Percentiles rank a stretch among this genome's conserved stretches.
These are phyloP conservation scores for Colletotrichum trifolii DNA, from an alignment of 2,329 filamentous ascomycete species.

Conservation along the genomic window DNA sequence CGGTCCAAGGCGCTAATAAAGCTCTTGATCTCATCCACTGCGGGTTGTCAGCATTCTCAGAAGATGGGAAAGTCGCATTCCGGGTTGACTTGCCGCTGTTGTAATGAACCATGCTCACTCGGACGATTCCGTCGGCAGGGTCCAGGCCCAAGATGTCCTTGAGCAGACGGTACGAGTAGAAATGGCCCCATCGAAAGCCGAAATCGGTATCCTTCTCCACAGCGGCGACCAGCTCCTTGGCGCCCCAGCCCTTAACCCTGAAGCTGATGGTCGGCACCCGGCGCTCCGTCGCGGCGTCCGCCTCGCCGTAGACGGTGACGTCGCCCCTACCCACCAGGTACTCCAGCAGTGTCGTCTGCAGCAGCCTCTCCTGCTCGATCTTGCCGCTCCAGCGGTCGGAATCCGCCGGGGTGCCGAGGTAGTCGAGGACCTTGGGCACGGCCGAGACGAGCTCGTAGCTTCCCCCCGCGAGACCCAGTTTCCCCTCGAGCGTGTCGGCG, in stretches of 20 bases:
- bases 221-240: slow-evolving; percentile 68
- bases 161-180: slow-evolving; percentile 74
- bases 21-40: slow-evolving; percentile 67
- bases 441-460: slow-evolving; percentile 77
- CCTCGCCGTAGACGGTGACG: slow-evolving; percentile 69
- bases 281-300: slow-evolving; percentile 54
- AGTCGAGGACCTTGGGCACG: slow-evolving; percentile 70
- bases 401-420: slow-evolving; percentile 59
- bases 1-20: slow-evolving; percentile 65
- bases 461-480: slow-evolving; percentile 74
- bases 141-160: slow-evolving; percentile 68
- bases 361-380: slow-evolving; percentile 66
- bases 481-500: slow-evolving; percentile 68
- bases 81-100: slow-evolving; percentile 69
- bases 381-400: slow-evolving; percentile 61
- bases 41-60: not conserved
- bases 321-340: slow-evolving; percentile 66
- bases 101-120: slow-evolving; percentile 80
- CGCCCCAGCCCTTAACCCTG: slow-evolving; percentile 65
- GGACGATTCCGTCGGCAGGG: slow-evolving; percentile 69
- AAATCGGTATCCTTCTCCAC: slow-evolving; percentile 69
- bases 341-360: slow-evolving; percentile 69
- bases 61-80: not conserved
- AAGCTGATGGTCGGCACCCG: slow-evolving; percentile 77
- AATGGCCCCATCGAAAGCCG: slow-evolving; percentile 74